Evolutionary conservation across 805 yeast genomes (phyloP), one percentile per base, ranked within the genome.

Genomic region (Metschnikowia continentalis): DNA sequence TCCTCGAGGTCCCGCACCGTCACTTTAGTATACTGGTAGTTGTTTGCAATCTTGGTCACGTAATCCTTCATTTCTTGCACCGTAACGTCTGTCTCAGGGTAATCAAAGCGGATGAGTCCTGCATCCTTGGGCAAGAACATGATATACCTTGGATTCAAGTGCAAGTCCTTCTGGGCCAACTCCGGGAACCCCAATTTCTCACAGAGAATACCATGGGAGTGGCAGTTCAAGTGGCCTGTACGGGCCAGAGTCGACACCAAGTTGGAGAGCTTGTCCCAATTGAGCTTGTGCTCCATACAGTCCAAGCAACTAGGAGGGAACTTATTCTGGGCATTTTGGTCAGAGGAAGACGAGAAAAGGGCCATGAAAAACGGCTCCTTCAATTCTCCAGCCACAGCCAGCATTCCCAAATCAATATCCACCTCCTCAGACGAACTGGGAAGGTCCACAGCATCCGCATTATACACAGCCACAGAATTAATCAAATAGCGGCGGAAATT

Each of bases 191-290:
- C 84, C 42, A 87, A 61, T 38, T 77, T 69, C 26, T 66, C 57
- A 62, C 95, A 87, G 1, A 85, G 61, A 17, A 69, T 66, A 3
- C 71, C 65, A 57, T 81, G 76, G 10, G 77, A 60, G 35, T 68
- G 64, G 65, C 94, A 87, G 65, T 81, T 83, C 55, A 86, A 70
- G 62, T 82, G 89, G 3, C 80, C 86, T 0, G 80, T 66, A 13
- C 65, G 65, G 22, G 78, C 68, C 3, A 62, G 54, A 5, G 68
- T 56, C 8, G 61, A 53, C 6, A 86, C 62, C 26, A 73, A 76
- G 56, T 80, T 80, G 6, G 85, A 76, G 4, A 83, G 63, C 32
- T 75, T 66, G 46, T 76, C 78, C 94, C 92, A 88, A 1, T 72
- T 58, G 53, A 76, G 75, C 53, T 79, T 77, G 53, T 78, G 75